Conservation (phyloP, 2,329 filamentous ascomycete species). For the Microsporum ferrugineum region DNA sequence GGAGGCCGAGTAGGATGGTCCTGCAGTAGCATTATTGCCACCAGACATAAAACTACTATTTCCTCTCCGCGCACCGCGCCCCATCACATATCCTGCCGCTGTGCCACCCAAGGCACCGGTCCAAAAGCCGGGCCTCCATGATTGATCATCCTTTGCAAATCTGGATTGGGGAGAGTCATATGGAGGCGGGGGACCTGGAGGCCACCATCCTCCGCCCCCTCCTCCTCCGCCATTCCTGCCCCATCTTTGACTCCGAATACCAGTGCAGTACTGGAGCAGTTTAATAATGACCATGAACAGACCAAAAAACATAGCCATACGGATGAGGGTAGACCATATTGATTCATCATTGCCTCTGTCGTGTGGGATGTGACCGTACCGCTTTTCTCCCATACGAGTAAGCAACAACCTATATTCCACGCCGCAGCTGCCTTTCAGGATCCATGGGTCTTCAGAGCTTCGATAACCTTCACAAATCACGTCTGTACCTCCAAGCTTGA, state of each 20-base stretch:
- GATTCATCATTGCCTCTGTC: constrained; percentile 15
- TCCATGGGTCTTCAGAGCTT: constrained; percentile 62
- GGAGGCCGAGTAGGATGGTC: constrained; percentile 5
- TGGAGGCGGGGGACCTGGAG: constrained; percentile 25
- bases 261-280: background rate
- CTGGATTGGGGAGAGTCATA: constrained; percentile 30
- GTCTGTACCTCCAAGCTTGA: constrained; percentile 73
- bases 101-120: constrained; percentile 34
- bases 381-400: constrained; percentile 62
- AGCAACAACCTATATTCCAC: constrained; percentile 77
- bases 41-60: constrained; percentile 1
- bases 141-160: constrained; percentile 14
- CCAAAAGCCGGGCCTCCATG: constrained; percentile 40
- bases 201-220: constrained; percentile 14
- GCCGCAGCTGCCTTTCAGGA: constrained; percentile 85
- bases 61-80: constrained; percentile 11
- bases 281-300: constrained; percentile 14
- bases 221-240: constrained; percentile 35
- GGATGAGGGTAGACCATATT: background rate
- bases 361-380: constrained; percentile 45
- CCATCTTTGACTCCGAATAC: constrained; percentile 23
- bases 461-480: constrained; percentile 87
- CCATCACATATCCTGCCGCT: constrained; percentile 33
- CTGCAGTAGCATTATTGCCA: constrained; percentile 6
- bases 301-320: constrained; percentile 15